These are phyloP conservation scores for Naganishia sp. DNA, from an alignment of 1,284 basidiomycete genomes.

Conservation along the genomic window DNA sequence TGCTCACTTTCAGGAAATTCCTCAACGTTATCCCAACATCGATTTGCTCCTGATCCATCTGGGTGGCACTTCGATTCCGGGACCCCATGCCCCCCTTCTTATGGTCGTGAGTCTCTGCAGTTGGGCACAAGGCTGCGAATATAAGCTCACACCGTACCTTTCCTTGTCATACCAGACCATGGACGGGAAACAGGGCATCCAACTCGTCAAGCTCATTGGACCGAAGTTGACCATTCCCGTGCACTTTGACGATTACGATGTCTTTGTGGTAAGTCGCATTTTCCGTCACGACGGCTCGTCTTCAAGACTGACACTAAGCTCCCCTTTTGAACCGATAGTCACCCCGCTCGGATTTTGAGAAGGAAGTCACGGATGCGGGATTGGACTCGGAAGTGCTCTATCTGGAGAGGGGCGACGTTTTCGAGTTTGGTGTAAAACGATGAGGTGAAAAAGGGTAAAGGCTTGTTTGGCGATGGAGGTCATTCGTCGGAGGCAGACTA, in stretches of 20 bases:
- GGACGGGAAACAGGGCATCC: constrained; percentile 40
- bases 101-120: constrained; percentile 34
- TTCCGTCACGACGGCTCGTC: background rate
- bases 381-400: constrained; percentile 35
- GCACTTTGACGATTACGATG: constrained; percentile 40
- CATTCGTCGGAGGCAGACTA: background rate
- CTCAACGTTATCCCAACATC: constrained; percentile 38
- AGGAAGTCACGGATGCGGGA: constrained; percentile 35
- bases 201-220: constrained; percentile 38
- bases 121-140: too few relatives aligned
- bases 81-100: constrained; percentile 38
- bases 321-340: constrained; percentile 12
- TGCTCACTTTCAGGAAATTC: constrained; percentile 35
- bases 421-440: constrained; percentile 32
- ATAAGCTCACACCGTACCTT: background rate
- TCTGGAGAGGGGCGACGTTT: constrained; percentile 33
- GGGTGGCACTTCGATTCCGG: constrained; percentile 39
- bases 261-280: constrained; percentile 34
- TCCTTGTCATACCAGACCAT: constrained; percentile 33
- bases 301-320: background rate
- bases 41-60: constrained; percentile 40
- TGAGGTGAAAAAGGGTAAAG: background rate
- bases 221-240: constrained; percentile 39
- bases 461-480: background rate
- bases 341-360: constrained; percentile 38